Evolutionary conservation across 306 rosid genomes (phyloP).

Genomic region (Morella rubra): DNA sequence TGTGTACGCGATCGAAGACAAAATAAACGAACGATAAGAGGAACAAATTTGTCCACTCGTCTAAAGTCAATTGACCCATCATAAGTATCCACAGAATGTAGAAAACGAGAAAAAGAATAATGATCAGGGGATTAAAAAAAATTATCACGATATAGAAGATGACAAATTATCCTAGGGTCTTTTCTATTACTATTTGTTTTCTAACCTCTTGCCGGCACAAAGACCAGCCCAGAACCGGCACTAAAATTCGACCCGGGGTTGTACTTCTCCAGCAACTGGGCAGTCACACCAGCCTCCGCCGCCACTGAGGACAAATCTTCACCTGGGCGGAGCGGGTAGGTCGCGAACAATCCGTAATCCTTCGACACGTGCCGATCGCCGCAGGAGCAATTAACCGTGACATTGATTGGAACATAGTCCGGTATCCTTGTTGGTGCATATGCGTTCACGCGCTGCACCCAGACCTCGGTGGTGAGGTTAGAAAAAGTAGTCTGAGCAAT

Average conservation of each 20-base stretch:
- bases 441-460: constrained; percentile 43
- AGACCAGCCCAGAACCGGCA: constrained; percentile 43
- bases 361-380: constrained; percentile 51
- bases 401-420: constrained; percentile 28
- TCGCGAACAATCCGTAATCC: constrained; percentile 49
- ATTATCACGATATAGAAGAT: no score
- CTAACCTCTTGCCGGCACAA: constrained; percentile 81
- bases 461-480: constrained; percentile 47
- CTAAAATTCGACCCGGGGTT: constrained; percentile 41
- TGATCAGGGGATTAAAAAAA: no score
- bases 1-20: no score
- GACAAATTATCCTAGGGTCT: not conserved
- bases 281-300: constrained; percentile 37
- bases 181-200: no score
- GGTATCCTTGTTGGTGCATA: constrained; percentile 25
- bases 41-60: no score
- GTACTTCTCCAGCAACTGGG: constrained; percentile 39
- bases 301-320: constrained; percentile 37
- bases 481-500: constrained; percentile 39
- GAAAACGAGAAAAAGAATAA: no score
- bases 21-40: no score
- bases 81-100: no score
- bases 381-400: constrained; percentile 65
- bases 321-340: constrained; percentile 43
- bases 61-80: no score